Percentiles rank a stretch among this genome's conserved stretches.
Evolutionary conservation across 139 green algal species (phyloP).

Genomic region (Tetradesmus obliquus): DNA sequence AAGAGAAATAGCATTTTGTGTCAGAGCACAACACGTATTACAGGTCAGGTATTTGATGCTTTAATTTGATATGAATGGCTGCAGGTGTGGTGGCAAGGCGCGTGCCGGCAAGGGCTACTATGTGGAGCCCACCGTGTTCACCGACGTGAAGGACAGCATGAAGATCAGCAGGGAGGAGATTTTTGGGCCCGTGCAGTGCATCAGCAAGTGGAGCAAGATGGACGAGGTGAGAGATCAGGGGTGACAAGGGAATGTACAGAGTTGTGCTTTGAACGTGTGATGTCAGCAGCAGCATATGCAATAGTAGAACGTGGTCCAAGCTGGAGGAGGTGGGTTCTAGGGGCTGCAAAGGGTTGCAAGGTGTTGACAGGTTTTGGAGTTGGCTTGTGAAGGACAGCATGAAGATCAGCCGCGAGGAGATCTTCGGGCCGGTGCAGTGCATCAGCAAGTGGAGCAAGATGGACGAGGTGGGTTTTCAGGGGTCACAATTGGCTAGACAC

Average conservation of each 20-base stretch:
- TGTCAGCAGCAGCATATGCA: no score
- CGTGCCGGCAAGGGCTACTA: constrained; percentile 71
- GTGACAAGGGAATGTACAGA: not conserved
- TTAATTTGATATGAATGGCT: no score
- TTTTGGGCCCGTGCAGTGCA: constrained; percentile 76
- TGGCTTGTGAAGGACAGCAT: constrained; percentile 65
- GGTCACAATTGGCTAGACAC: no score
- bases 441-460: constrained; percentile 73
- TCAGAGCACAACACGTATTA: not conserved
- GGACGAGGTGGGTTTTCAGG: constrained; percentile 73
- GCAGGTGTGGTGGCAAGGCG: constrained; percentile 50
- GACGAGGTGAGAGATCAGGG: constrained; percentile 69
- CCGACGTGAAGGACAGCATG: constrained; percentile 74
- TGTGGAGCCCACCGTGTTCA: constrained; percentile 82
- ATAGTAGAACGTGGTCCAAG: no score
- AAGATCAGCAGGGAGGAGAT: constrained; percentile 74
- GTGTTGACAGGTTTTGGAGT: not conserved
- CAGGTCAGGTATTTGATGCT: no score
- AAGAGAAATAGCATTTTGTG: not conserved
- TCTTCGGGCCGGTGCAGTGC: constrained; percentile 74
- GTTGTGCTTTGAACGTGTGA: no score
- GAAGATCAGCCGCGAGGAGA: constrained; percentile 67
- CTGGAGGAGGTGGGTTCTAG: no score
- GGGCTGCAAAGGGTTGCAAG: no score
- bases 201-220: constrained; percentile 75